Conservation (phyloP, 495 filamentous ascomycete species). For the Hypoxylon lenormandii region DNA sequence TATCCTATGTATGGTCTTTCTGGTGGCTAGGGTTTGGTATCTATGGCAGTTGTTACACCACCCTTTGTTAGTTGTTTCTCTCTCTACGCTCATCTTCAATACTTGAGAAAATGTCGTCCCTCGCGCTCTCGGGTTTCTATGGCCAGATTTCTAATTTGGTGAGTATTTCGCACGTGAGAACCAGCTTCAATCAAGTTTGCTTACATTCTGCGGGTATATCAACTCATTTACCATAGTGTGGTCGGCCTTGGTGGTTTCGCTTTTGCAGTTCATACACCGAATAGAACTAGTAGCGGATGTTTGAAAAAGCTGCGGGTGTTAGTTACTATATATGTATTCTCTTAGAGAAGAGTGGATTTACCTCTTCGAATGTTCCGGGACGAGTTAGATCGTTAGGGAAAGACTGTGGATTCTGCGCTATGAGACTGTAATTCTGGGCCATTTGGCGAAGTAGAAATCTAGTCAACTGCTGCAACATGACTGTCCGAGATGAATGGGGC, state of each 20-base stretch:
- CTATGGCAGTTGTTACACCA: constrained; percentile 90
- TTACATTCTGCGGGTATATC: constrained; percentile 76
- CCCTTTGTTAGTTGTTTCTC: constrained; percentile 81
- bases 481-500: constrained; percentile 72
- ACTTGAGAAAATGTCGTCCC: constrained; percentile 80
- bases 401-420: constrained; percentile 63
- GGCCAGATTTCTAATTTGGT: constrained; percentile 53
- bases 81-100: constrained; percentile 85
- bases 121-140: constrained; percentile 65
- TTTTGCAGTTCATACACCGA: constrained; percentile 82
- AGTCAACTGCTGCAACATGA: constrained; percentile 80
- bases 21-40: constrained; percentile 82
- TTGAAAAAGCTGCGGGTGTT: constrained; percentile 48
- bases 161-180: constrained; percentile 36
- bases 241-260: constrained; percentile 76
- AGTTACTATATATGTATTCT: neutral
- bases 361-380: constrained; percentile 46
- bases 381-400: constrained; percentile 23
- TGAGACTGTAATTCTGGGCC: constrained; percentile 73
- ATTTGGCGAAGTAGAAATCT: constrained; percentile 81
- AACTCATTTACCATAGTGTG: constrained; percentile 83
- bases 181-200: constrained; percentile 10
- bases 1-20: constrained; percentile 81
- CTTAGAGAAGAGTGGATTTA: constrained; percentile 7
- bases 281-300: constrained; percentile 67